These are phyloP conservation scores for Stephania yunnanensis DNA, from an alignment of 164 flowering plant species.

Conservation along the genomic window DNA sequence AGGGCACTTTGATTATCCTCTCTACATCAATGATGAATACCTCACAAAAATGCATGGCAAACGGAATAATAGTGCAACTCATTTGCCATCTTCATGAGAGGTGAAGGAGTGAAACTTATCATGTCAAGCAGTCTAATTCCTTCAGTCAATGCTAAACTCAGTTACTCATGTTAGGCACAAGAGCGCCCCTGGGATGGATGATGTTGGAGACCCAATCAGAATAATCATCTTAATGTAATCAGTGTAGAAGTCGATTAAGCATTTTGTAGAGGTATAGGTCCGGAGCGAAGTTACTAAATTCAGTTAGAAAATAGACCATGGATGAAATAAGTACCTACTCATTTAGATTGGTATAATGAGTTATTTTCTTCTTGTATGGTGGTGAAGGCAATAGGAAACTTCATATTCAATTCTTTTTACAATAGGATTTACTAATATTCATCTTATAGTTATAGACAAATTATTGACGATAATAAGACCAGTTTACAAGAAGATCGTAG, in stretches of 20 bases:
- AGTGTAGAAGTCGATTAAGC: too few relatives aligned
- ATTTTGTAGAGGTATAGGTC: too few relatives aligned
- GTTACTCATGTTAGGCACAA: too few relatives aligned
- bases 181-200: too few relatives aligned
- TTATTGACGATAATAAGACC: neutral
- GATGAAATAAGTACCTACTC: neutral
- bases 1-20: too few relatives aligned
- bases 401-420: neutral
- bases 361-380: neutral
- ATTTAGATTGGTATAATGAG: neutral
- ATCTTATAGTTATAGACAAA: too few relatives aligned
- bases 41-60: neutral
- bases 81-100: neutral
- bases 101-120: too few relatives aligned
- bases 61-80: neutral
- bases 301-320: neutral
- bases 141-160: too few relatives aligned
- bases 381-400: neutral
- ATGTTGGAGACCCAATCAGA: too few relatives aligned
- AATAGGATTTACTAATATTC: neutral
- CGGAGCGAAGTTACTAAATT: neutral
- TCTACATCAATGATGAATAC: neutral
- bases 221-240: too few relatives aligned
- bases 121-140: too few relatives aligned
- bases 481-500: neutral